Conservation (phyloP, 352 stramenopile species). For the Labyrinthula sp. region DNA sequence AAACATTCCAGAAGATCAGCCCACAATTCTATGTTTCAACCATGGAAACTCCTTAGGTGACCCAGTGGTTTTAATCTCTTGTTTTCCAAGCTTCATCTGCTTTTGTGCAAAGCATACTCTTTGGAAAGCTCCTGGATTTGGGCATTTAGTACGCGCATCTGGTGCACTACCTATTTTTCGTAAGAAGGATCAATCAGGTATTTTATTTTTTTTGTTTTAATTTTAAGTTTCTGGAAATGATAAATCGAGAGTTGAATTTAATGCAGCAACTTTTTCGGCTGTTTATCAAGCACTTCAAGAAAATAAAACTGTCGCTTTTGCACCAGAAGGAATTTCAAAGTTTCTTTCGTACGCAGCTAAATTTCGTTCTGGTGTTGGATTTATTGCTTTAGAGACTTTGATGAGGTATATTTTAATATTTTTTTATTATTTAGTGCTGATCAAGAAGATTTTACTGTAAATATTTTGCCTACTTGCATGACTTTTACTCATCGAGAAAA, state of each 20-base stretch:
- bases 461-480: conserved; percentile 14
- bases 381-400: conserved; percentile 22
- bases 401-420: conserved; percentile 2
- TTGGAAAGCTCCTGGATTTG: conserved; percentile 9
- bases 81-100: conserved; percentile 16
- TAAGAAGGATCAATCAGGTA: conserved; percentile 16
- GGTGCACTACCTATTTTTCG: conserved; percentile 22
- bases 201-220: too few species aligned
- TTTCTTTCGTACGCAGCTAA: conserved; percentile 23
- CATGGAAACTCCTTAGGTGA: conserved; percentile 26
- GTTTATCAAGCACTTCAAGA: conserved; percentile 11
- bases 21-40: conserved; percentile 26
- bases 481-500: conserved; percentile 27
- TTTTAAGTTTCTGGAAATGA: too few species aligned
- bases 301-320: conserved; percentile 19
- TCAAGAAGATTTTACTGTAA: conserved; percentile 16
- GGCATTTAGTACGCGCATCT: conserved; percentile 5
- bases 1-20: conserved; percentile 16
- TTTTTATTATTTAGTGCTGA: too few species aligned
- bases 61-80: conserved; percentile 16
- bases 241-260: conserved; percentile 13
- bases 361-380: conserved; percentile 20
- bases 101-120: conserved; percentile 28
- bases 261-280: conserved; percentile 19
- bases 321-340: conserved; percentile 10